Base-by-base conservation (phyloP, 345 rosid genomes). In the Triadica sebifera region DNA sequence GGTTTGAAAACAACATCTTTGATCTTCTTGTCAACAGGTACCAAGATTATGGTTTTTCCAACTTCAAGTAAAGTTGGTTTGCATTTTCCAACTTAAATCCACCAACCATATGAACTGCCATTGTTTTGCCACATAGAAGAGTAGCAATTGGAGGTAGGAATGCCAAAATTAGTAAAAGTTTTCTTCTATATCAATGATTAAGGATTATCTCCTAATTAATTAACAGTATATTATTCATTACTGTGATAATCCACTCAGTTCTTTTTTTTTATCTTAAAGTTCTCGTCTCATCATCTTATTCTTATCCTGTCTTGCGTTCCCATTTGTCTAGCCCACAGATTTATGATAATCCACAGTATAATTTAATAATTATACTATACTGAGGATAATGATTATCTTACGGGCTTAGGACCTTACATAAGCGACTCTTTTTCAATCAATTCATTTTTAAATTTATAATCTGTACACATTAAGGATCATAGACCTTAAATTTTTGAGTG, bases 71-170 rank as follows among this genome's bases (percentile, higher is more conserved):
- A 61, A 34, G 43, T 19, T 5, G 65, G 65, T 29, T 22, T 13
- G 58, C 15, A 52, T 51, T 69, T 69, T 69, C 29, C 60, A 17
- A 47, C 72, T 51, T 69, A 39, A 69, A 17, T 29, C 25, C 72
- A 52, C 22, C 60, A 19, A 19, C 8, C 47, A 7, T 10, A 43
- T 43, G 10, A 43, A 6, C 52, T 50, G 41, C 47, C 58, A 7
- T 47, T 67, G 70, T 67, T 24, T 51, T 15, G n/a, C 13, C n/a
- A 24, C 24, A 17, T 50, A 58, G 20, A 4, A 58, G 37, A 58
- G 11, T 11, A 58, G 29, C 20, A 58, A 20, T 20, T 1, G 34
- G 34, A 8, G 5, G 19, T n/a, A n/a, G n/a, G n/a, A n/a, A 13
- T 0, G 56, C 8, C 11, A 65, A 29, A 17, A 9, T 1, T 34